These are phyloP conservation scores for Diaporthe citriasiana DNA, from an alignment of 2,329 filamentous ascomycete genomes.

Conservation along the genomic window DNA sequence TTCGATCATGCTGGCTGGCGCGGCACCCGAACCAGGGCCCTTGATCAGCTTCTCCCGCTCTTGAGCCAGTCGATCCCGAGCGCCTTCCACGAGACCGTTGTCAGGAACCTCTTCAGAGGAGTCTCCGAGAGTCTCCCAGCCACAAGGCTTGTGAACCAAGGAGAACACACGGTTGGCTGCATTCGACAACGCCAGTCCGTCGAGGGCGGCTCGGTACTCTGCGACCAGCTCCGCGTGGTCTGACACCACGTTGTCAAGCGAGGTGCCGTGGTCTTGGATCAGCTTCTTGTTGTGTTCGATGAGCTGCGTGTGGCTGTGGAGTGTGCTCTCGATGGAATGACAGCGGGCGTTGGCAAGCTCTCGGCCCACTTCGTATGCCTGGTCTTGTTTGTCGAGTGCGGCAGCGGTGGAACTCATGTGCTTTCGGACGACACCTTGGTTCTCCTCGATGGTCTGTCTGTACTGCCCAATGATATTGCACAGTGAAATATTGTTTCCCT, in stretches of 20 bases:
- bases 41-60: neutral
- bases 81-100: neutral
- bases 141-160: neutral
- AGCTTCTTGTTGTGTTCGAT: neutral
- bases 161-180: neutral
- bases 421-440: neutral
- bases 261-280: neutral
- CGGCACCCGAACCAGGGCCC: fast-evolving
- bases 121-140: neutral
- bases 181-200: neutral
- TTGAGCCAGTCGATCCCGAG: neutral
- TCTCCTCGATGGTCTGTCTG: neutral
- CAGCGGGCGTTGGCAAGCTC: too few species aligned
- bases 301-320: neutral
- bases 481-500: neutral
- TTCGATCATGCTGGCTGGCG: neutral
- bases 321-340: neutral
- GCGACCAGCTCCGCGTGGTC: neutral
- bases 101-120: too few species aligned
- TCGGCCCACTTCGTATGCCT: neutral
- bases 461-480: neutral
- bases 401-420: neutral
- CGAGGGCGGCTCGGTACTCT: neutral
- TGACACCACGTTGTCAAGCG: neutral
- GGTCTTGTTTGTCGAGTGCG: neutral